Conservation (phyloP, 2,329 filamentous ascomycete species). For the Lasiodiplodia hormozganensis region DNA sequence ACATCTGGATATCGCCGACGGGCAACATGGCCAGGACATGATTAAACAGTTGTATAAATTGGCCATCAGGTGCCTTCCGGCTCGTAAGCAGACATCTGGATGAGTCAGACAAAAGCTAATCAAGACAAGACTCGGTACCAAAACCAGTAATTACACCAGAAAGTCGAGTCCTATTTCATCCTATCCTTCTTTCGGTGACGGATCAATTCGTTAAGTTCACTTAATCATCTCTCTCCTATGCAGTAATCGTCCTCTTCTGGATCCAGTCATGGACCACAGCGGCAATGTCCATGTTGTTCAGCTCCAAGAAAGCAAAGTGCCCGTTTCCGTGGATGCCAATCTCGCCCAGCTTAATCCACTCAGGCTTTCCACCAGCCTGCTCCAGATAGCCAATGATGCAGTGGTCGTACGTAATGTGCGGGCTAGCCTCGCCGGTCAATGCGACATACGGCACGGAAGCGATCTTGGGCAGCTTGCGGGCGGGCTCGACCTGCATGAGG, state of each 20-base stretch:
- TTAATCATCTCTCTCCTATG: not conserved
- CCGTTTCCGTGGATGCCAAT: slow-evolving; percentile 60
- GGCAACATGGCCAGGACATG: not conserved
- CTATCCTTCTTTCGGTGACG: not conserved
- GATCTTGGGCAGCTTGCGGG: slow-evolving; percentile 36
- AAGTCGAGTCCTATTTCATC: not conserved
- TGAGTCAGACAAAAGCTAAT: not conserved
- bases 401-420: slow-evolving; percentile 43
- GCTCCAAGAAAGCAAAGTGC: slow-evolving; percentile 63
- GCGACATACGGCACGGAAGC: slow-evolving; percentile 41
- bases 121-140: not conserved
- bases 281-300: slow-evolving; percentile 57
- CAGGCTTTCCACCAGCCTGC: slow-evolving; percentile 54
- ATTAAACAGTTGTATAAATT: not conserved
- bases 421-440: slow-evolving; percentile 41
- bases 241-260: not conserved
- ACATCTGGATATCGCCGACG: slow-evolving; percentile 50
- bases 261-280: slow-evolving; percentile 50
- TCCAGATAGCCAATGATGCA: slow-evolving; percentile 40
- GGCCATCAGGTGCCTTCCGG: not conserved
- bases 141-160: not conserved
- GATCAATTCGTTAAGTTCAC: not conserved
- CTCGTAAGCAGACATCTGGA: not conserved
- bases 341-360: slow-evolving; percentile 55
- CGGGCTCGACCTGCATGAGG: slow-evolving; percentile 35